Base-by-base conservation (phyloP, 139 green algal genomes). In the Raphidocelis subcapitata region DNA sequence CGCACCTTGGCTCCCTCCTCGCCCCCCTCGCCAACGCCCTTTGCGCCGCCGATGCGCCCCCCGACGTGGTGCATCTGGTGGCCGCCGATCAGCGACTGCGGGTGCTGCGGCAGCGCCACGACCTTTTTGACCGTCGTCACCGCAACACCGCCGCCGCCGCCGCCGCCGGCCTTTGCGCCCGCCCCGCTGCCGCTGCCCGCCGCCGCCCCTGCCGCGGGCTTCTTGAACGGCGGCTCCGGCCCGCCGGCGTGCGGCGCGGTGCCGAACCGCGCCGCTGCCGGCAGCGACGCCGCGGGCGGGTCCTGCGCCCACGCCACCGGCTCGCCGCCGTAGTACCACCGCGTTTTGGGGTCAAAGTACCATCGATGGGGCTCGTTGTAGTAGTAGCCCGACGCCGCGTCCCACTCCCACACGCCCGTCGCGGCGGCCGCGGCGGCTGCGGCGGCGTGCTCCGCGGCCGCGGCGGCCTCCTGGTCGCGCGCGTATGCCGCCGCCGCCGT, bases 251-350 rank as follows among this genome's bases (percentile, higher is more conserved):
- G 76, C 3, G 63, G 41, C 60, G 72, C 72, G 4, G 41, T 26
- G 23, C 81, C 73, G 66, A 84, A 92, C 10, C 73, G 66, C 14
- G 89, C 82, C 26, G 75, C 81, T 12, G 62, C 54, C 28, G 87
- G 87, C 0, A 94, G 78, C 26, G 69, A 49, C 41, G 41, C 41
- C 41, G 41, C 12, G 41, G 41, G 46, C 8, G 89, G 89, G 0
- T 57, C 23, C 10, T 73, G 57, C 24, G 85, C 88, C 90, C 90
- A 95, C 1, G 75, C 74, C 14, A 64, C 59, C 1, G 89, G 89
- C 1, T 94, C 86, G 0, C 90, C 90, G 10, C 90, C 90, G 71
- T 94, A 95, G 69, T 95, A 95, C 82, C 79, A 82, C 1, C 62
- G 20, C 23, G 84, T 88, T 54, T 89, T 87, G 15, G 71, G 67